Percentiles rank a stretch among this genome's conserved stretches.
These are phyloP conservation scores for Pyrenophora seminiperda DNA, from an alignment of 2,329 filamentous ascomycete genomes.

Conservation along the genomic window DNA sequence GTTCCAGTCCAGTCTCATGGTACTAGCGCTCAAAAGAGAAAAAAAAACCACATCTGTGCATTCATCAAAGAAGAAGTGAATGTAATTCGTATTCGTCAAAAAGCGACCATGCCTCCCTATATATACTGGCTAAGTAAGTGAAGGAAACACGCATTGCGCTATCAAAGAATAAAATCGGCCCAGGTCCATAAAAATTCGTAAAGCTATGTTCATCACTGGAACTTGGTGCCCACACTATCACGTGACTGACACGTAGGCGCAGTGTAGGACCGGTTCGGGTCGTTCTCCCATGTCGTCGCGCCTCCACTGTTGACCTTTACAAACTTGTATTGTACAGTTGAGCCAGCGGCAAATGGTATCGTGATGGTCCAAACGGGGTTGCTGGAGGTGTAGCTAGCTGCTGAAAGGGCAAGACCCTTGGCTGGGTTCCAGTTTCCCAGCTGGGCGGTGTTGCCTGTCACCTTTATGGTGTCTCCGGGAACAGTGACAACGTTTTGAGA, in stretches of 20 bases:
- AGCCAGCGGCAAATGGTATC: conserved; percentile 49
- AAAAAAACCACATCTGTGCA: no score
- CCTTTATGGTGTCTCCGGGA: conserved; percentile 56
- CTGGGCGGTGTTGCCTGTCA: conserved; percentile 52
- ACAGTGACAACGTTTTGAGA: conserved; percentile 54
- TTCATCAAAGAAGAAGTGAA: no score
- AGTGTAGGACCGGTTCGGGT: conserved; percentile 51
- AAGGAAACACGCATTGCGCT: no score
- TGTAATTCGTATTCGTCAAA: no score
- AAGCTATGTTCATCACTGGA: conserved; percentile 11
- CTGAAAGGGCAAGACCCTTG: conserved; percentile 49
- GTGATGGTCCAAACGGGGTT: conserved; percentile 56
- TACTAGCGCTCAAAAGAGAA: no score
- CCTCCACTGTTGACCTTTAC: conserved; percentile 53
- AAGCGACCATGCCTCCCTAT: no score
- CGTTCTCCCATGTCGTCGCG: conserved; percentile 54
- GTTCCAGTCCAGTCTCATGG: no score
- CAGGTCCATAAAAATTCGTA: no score
- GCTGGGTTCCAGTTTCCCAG: conserved; percentile 53
- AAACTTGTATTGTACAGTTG: conserved; percentile 54
- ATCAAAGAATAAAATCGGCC: no score
- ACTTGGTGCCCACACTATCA: conserved; percentile 31
- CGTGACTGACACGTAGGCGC: conserved; percentile 36
- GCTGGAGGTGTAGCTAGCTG: conserved; percentile 51
- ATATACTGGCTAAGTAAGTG: no score